Base-by-base conservation (phyloP, 306 rosid species). In the Gynostemma pentaphyllum region DNA sequence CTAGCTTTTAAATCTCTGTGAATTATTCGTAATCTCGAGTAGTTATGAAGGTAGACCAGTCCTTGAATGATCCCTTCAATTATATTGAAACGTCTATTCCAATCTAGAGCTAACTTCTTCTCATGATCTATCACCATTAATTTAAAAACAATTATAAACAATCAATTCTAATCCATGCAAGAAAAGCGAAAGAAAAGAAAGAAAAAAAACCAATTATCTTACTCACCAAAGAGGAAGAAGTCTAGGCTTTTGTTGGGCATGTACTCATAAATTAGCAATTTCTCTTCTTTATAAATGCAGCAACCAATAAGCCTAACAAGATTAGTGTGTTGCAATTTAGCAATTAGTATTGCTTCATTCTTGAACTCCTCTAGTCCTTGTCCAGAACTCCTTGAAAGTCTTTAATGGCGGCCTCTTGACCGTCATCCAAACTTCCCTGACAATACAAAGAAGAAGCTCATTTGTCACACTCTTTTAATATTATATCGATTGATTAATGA, bases 301-400 rank as follows among this genome's bases (percentile, higher is more conserved):
- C 71, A 66, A 0, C 85, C 80, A 7, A 46, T 24, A 62, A 74
- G 82, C 62, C 29, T 77, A 21, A 77, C 76, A 2, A 77, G 56
- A 56, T 81, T 74, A 34, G 76, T 71, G 55, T 74, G 82, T 2
- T 72, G 80, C 13, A 81, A 74, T 72, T 69, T 74, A 19, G 82
- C 72, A 41, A 74, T 72, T 18, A 77, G 36, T 44, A 71, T 54
- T 9, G 55, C 74, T 45, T 81, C 76, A 55, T 77, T 34, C 39
- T 34, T 34, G 39, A 34, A 34, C 39, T 34, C 2, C 4, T 34
- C 39, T 4, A 34, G 9, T 46, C 84, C 78, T 36, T 75, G 76
- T 13, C 74, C 65, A 12, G 80, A 81, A 10, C 66, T 71, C 29
- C 5, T 68, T 5, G 78, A 74, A 16, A 77, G 80, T 48, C 82